Evolutionary conservation across 2,329 filamentous ascomycete genomes (phyloP), one percentile per base, ranked within the genome.

Genomic region (Ophiocordyceps polyrhachis-furcata): DNA sequence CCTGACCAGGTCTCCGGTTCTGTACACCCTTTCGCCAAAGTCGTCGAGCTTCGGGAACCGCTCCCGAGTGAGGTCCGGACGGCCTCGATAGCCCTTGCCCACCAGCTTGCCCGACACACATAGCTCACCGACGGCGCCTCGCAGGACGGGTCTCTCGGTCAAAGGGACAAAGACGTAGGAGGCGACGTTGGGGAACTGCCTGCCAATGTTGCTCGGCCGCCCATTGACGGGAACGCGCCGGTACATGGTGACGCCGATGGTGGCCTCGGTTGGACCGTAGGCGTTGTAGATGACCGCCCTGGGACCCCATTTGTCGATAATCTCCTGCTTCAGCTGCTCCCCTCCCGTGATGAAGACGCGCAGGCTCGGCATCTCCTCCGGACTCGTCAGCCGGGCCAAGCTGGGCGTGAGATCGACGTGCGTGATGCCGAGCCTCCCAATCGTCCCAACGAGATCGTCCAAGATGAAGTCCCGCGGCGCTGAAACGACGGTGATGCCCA

Each of bases 331-430:
- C 17, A 95, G 65, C 44, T 83, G 78, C 58, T 95, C 88, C 2
- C 88, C 88, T 8, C 89, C 88, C 0, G 88, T 94, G 51, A 95
- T 94, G 57, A 95, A 95, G 0, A 94, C 83, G 3, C 89, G 85
- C 1, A 95, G 66, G 25, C 72, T 81, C 2, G 88, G 87, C 0
- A 89, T 83, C 40, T 93, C 82, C 29, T 83, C 71, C 0, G 88
- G 89, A 47, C 81, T 78, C 1, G 91, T 63, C 11, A 93, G 66
- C 6, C 83, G 73, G 2, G 88, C 88, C 15, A 95, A 66, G 57
- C 85, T 93, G 0, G 88, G 89, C 0, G 88, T 95, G 3, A 95
- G 67, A 58, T 95, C 88, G 45, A 95, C 86, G 55, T 95, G 88
- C 0, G 88, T 94, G 49, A 95, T 89, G 9, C 68, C 63, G 4